A percentile compares a stretch with the other conserved stretches of the same genome.
Evolutionary conservation across 192 early-diverging fungal species (phyloP).

Genomic region (Funneliformis mosseae): DNA sequence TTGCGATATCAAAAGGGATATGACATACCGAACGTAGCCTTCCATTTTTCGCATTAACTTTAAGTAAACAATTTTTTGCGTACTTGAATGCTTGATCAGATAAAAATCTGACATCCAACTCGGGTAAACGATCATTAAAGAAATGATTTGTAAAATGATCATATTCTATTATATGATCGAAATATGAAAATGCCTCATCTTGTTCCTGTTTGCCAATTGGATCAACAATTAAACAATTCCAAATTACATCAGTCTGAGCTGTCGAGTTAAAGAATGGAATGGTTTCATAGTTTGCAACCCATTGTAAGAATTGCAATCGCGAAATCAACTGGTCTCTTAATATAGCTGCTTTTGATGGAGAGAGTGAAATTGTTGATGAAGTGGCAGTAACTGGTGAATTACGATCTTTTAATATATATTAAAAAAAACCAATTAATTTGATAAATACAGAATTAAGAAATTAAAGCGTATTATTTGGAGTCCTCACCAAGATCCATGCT

Average conservation of each 20-base stretch:
- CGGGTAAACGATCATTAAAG: constrained; percentile 41
- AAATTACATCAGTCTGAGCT: constrained; percentile 44
- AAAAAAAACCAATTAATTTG: neutral
- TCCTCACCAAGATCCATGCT: constrained; percentile 34
- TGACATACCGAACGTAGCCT: constrained; percentile 39
- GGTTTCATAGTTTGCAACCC: constrained; percentile 39
- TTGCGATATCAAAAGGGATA: neutral
- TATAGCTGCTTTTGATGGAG: constrained; percentile 31
- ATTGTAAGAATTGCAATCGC: constrained; percentile 42
- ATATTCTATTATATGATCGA: constrained; percentile 42
- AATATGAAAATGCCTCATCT: constrained; percentile 46
- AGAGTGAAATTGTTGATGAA: neutral
- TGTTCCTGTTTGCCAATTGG: constrained; percentile 46
- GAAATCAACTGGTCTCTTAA: constrained; percentile 28
- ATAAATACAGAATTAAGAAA: neutral
- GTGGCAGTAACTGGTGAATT: neutral
- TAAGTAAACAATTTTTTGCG: constrained; percentile 43
- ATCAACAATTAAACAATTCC: constrained; percentile 47
- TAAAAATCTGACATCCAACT: constrained; percentile 42
- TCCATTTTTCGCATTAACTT: constrained; percentile 41
- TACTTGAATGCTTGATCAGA: constrained; percentile 45
- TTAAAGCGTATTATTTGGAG: neutral
- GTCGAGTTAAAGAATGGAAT: constrained; percentile 40
- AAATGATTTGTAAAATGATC: constrained; percentile 44
- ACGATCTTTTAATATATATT: constrained; percentile 5